phyloP scores from a whole-genome alignment of 2,329 filamentous ascomycete genomes.

The Gnomoniopsis smithogilvyi region DNA sequence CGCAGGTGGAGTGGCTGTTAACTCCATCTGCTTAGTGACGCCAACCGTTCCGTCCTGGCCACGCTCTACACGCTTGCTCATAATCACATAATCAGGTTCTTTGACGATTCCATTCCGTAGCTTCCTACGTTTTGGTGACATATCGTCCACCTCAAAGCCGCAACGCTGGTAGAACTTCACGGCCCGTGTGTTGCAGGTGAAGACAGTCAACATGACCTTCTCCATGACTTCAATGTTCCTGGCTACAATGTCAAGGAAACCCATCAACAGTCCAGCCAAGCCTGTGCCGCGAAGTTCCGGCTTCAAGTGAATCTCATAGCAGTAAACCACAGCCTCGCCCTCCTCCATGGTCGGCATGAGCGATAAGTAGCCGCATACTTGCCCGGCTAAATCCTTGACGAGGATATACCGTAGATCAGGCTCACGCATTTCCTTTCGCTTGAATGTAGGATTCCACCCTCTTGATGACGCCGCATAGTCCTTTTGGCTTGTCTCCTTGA shows the following conservation, averaged over 20 bases:
- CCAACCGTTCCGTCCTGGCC: not conserved
- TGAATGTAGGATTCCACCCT: constrained; percentile 62
- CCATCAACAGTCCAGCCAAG: constrained; percentile 59
- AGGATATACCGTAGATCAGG: constrained; percentile 67
- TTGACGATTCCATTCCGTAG: constrained; percentile 53
- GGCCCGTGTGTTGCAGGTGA: constrained; percentile 56
- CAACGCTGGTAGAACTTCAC: constrained; percentile 58
- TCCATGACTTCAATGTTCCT: constrained; percentile 48
- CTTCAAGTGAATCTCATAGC: constrained; percentile 73
- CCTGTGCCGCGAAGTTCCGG: constrained; percentile 57
- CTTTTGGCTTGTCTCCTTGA: constrained; percentile 60
- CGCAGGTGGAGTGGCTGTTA: not conserved
- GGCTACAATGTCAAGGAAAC: constrained; percentile 51
- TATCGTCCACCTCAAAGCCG: constrained; percentile 55
- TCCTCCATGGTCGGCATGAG: constrained; percentile 71
- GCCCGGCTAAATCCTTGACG: constrained; percentile 37
- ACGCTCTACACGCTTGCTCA: constrained; percentile 45
- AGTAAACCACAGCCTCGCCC: constrained; percentile 65
- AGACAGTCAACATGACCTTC: constrained; percentile 75
- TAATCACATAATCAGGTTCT: constrained; percentile 56
- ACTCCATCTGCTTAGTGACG: not conserved
- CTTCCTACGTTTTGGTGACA: constrained; percentile 50
- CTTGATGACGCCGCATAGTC: constrained; percentile 61
- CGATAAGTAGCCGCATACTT: constrained; percentile 57
- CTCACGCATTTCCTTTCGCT: constrained; percentile 66